Evolutionary conservation across 1,284 basidiomycete species (phyloP), one percentile per base, ranked within the genome.

Genomic region (Gymnopus androsaceus): DNA sequence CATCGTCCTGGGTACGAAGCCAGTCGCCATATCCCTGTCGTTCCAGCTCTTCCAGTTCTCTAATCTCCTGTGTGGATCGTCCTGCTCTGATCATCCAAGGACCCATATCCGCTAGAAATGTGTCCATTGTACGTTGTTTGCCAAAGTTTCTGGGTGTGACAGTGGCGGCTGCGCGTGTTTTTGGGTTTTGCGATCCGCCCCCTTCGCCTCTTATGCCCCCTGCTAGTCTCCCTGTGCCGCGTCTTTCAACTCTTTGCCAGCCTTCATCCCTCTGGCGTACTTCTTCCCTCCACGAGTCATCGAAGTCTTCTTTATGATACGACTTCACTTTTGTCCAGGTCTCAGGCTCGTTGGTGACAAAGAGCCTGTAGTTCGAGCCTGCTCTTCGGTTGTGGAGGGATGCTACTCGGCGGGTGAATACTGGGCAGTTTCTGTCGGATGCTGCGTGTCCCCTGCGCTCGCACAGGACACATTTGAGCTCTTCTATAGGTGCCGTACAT

Each of bases 271-370:
- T 23, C 21, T 38, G 19, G 15, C 19, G n/a, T 19, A 38, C 12
- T 25, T 27, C 34, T 25, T 50, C 47, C 21, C 47, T 49, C 31
- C 47, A 49, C 12, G 40, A 41, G 23, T 41, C 17, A 12, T 36
- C 6, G 3, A 33, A 31, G 14, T 12, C 34, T 23, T 28, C 25
- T 25, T 37, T n/a, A 12, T 36, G 25, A 9, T n/a, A 6, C 19
- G 17, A 2, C 36, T 38, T 50, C 34, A 38, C 12, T n/a, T n/a
- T n/a, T n/a, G n/a, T n/a, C 61, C 62, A 64, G 0, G 61, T 58
- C 9, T 23, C 14, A 4, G 25, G 14, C 34, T 54, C 49, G 4
- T 48, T 15, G 1, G 55, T 47, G 17, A 56, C 58, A 56, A 54
- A 63, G 15, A 44, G 60, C 1, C 41, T 25, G 49, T 63, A 63